phyloP scores from a whole-genome alignment of 176 grass and related monocot species.

The Calamus simplicifolius region DNA sequence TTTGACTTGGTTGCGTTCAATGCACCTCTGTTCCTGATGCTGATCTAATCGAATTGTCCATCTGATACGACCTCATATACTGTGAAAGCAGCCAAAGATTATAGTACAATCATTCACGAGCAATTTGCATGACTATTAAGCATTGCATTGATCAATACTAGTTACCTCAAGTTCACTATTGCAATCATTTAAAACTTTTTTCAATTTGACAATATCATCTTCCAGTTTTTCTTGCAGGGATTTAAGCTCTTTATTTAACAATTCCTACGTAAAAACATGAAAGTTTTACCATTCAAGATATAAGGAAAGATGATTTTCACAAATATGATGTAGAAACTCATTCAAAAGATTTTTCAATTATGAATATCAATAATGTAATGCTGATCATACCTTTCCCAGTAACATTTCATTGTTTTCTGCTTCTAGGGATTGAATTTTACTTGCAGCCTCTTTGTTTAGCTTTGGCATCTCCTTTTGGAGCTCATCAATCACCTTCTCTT shows the following conservation, averaged over 20 bases:
- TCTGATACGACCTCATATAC: constrained; percentile 27
- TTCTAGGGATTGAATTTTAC: constrained; percentile 51
- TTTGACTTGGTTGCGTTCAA: constrained; percentile 35
- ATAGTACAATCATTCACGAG: neutral
- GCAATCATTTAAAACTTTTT: constrained; percentile 38
- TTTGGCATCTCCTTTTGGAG: constrained; percentile 44
- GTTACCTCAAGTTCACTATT: constrained; percentile 48
- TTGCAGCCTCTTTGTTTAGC: constrained; percentile 38
- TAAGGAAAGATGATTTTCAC: too few relatives aligned
- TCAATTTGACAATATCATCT: constrained; percentile 60
- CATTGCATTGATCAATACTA: neutral
- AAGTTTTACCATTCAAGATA: too few relatives aligned
- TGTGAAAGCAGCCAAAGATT: constrained; percentile 29
- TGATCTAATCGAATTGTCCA: constrained; percentile 40
- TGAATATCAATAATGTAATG: constrained; percentile 1
- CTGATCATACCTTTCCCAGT: constrained; percentile 53
- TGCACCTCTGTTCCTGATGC: constrained; percentile 34
- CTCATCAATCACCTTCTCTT: constrained; percentile 43
- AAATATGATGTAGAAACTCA: too few relatives aligned
- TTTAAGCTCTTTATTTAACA: constrained; percentile 60
- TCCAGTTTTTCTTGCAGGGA: constrained; percentile 60
- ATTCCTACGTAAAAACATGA: constrained; percentile 12
- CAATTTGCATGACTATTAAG: too few relatives aligned
- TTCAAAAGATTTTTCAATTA: neutral
- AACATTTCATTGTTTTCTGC: constrained; percentile 39